These are phyloP conservation scores for Globisporangium echinulatum DNA, from an alignment of 352 stramenopile species.

Conservation along the genomic window DNA sequence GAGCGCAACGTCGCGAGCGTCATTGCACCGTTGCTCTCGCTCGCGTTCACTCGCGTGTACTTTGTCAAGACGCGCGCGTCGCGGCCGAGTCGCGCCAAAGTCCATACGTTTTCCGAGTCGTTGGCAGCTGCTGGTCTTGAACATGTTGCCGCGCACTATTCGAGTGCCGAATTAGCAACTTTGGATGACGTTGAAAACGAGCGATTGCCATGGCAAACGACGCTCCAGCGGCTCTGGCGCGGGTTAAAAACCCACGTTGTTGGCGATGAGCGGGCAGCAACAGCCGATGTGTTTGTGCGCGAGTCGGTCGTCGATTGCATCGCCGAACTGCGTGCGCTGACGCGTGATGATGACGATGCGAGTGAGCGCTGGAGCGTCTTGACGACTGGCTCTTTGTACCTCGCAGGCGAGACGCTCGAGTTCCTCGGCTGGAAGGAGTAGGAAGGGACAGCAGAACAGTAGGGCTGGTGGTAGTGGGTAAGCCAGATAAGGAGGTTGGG, in stretches of 20 bases:
- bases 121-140: slow-evolving; percentile 29
- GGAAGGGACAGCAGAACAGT: neutral
- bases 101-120: slow-evolving; percentile 61
- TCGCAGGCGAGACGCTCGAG: slow-evolving; percentile 56
- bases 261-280: slow-evolving; percentile 17
- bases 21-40: slow-evolving; percentile 47
- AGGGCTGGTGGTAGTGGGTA: too few species aligned
- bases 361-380: slow-evolving; percentile 49
- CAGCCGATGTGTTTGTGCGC: slow-evolving; percentile 30
- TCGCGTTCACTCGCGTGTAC: slow-evolving; percentile 70
- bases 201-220: slow-evolving; percentile 46
- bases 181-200: slow-evolving; percentile 38
- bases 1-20: slow-evolving; percentile 72
- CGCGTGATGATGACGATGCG: slow-evolving; percentile 7
- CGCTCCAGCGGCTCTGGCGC: slow-evolving; percentile 45
- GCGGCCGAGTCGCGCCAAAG: slow-evolving; percentile 57
- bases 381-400: slow-evolving; percentile 72
- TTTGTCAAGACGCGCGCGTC: slow-evolving; percentile 63
- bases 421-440: slow-evolving; percentile 63
- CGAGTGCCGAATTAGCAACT: slow-evolving; percentile 26
- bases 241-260: slow-evolving; percentile 35
- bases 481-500: neutral
- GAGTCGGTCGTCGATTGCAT: slow-evolving; percentile 60
- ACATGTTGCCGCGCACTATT: slow-evolving; percentile 37
- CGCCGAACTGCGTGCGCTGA: slow-evolving; percentile 34